Percentiles rank a stretch among this genome's conserved stretches.
phyloP scores from a whole-genome alignment of 148 eudicot species.

The Heliosperma pusillum region DNA sequence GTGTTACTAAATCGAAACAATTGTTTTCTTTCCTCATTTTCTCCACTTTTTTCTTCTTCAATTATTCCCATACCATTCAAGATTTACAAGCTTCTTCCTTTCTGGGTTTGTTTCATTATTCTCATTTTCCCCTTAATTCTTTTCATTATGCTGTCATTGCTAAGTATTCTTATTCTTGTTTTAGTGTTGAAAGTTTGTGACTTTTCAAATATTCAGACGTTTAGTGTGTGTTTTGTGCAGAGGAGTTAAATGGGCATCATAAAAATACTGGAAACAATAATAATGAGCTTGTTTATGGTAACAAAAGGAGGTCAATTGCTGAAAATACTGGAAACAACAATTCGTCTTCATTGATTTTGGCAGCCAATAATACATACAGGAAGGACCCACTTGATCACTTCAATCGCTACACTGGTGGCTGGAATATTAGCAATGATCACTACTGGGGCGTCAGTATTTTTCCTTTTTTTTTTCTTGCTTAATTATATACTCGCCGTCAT shows the following conservation, averaged over 20 bases:
- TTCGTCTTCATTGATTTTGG: slow-evolving; percentile 35
- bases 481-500: no score
- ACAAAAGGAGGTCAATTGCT: slow-evolving; percentile 24
- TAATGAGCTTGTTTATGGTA: background rate
- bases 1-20: background rate
- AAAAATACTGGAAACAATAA: background rate
- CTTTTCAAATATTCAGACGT: background rate
- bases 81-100: slow-evolving; percentile 17
- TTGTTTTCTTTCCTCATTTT: background rate
- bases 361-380: slow-evolving; percentile 47
- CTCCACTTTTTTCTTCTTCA: slow-evolving; percentile 5
- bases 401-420: slow-evolving; percentile 50
- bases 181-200: no score
- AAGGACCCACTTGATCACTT: slow-evolving; percentile 46
- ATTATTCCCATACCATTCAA: slow-evolving; percentile 12
- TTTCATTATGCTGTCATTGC: background rate
- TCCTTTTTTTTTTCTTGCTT: no score
- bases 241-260: background rate
- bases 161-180: background rate
- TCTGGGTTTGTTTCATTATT: slow-evolving; percentile 14
- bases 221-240: slow-evolving; percentile 7
- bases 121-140: background rate
- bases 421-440: slow-evolving; percentile 56
- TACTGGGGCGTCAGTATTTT: slow-evolving; percentile 46
- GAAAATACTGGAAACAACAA: slow-evolving; percentile 22